phyloP scores from a whole-genome alignment of 1,284 basidiomycete genomes.

The Ustilago hordei region DNA sequence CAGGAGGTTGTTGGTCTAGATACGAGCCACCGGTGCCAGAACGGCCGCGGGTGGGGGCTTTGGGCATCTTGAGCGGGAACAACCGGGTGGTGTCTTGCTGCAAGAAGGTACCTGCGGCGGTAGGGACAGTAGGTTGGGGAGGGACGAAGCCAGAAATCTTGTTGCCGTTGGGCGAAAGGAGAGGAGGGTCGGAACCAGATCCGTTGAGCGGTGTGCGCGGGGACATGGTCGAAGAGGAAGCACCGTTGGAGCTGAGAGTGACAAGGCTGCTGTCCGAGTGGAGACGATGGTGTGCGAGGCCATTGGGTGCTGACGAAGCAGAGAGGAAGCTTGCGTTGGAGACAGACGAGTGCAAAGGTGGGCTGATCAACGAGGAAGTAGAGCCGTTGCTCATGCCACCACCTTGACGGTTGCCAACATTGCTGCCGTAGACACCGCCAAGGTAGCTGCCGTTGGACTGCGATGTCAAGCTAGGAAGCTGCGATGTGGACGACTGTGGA shows the following conservation, averaged over 20 bases:
- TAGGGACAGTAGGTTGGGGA: slow-evolving; percentile 45
- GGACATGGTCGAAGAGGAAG: slow-evolving; percentile 36
- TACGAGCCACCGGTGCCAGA: slow-evolving; percentile 37
- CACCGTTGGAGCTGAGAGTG: slow-evolving; percentile 30
- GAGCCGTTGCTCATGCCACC: slow-evolving; percentile 24
- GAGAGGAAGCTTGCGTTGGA: slow-evolving; percentile 38
- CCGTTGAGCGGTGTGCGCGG: slow-evolving; percentile 55
- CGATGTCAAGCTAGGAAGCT: slow-evolving; percentile 36
- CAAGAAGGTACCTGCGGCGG: slow-evolving; percentile 26
- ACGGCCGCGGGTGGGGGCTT: slow-evolving; percentile 28
- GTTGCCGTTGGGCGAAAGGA: slow-evolving; percentile 41
- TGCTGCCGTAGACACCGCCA: slow-evolving; percentile 35
- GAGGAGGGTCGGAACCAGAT: slow-evolving; percentile 32
- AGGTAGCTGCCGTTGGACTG: slow-evolving; percentile 34
- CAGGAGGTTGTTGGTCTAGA: slow-evolving; percentile 27
- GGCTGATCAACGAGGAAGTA: slow-evolving; percentile 40
- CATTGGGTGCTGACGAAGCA: slow-evolving; percentile 40
- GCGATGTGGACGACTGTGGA: slow-evolving; percentile 33
- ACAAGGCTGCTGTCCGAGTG: slow-evolving; percentile 52
- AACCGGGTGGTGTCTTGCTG: slow-evolving; percentile 38
- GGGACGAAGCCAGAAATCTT: slow-evolving; percentile 34
- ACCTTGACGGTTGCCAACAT: slow-evolving; percentile 6
- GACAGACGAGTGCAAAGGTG: slow-evolving; percentile 34
- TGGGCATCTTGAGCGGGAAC: slow-evolving; percentile 56
- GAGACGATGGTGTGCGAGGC: slow-evolving; percentile 43